These are phyloP conservation scores for Dovyalis caffra DNA, from an alignment of 345 rosid species.

Conservation along the genomic window DNA sequence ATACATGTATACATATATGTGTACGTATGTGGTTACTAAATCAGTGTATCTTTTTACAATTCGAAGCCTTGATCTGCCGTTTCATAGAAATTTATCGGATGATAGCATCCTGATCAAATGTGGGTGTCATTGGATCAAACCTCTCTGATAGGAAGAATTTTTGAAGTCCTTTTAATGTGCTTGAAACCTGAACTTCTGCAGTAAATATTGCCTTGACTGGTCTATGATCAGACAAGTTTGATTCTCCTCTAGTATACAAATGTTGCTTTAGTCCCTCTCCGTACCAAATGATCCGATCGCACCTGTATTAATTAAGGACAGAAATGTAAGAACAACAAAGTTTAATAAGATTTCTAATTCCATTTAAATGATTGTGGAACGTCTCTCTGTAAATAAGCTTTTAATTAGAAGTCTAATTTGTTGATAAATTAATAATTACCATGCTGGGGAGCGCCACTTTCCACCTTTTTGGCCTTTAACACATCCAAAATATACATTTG, in stretches of 20 bases:
- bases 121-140: conserved; percentile 35
- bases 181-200: conserved; percentile 38
- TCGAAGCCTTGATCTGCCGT: conserved; percentile 36
- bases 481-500: conserved; percentile 63
- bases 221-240: conserved; percentile 71
- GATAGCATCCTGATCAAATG: conserved; percentile 24
- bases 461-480: conserved; percentile 44
- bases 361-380: too few relatives aligned
- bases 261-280: conserved; percentile 66
- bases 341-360: not conserved
- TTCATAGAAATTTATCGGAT: conserved; percentile 29
- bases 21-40: not conserved
- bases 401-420: not conserved
- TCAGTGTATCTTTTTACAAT: conserved; percentile 2
- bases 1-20: not conserved
- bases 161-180: conserved; percentile 29
- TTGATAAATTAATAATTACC: conserved; percentile 35
- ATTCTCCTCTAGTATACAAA: conserved; percentile 59
- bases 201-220: conserved; percentile 68
- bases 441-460: conserved; percentile 75
- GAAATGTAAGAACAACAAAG: not conserved
- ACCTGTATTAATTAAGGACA: conserved; percentile 26
- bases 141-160: conserved; percentile 55
- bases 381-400: not conserved
- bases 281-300: conserved; percentile 76